Percentiles rank a stretch among this genome's conserved stretches.
phyloP scores from a whole-genome alignment of 768 basidiomycete genomes.

The Lactarius hatsudake region DNA sequence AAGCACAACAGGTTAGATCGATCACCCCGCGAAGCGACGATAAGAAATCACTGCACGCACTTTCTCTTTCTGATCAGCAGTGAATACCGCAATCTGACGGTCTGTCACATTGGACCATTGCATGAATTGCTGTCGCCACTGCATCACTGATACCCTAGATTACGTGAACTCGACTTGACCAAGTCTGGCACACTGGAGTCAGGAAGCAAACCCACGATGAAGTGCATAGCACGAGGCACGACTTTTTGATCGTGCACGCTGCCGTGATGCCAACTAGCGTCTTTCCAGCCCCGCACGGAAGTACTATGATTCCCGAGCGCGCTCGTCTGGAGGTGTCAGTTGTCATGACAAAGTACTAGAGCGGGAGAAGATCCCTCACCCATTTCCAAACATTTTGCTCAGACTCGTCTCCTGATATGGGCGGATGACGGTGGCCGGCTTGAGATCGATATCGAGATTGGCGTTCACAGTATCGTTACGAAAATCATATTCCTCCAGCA shows the following conservation, averaged over 20 bases:
- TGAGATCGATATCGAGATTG: slow-evolving; percentile 97
- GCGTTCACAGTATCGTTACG: slow-evolving; percentile 94
- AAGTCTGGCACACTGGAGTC: background rate
- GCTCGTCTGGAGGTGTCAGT: slow-evolving; percentile 63
- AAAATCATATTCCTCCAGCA: slow-evolving; percentile 99
- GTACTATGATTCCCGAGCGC: slow-evolving; percentile 94
- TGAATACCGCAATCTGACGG: slow-evolving; percentile 94
- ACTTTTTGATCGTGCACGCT: slow-evolving; percentile 99
- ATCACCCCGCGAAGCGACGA: slow-evolving; percentile 20
- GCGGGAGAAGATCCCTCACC: slow-evolving; percentile 48
- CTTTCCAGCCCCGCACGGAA: slow-evolving; percentile 98
- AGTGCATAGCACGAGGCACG: slow-evolving; percentile 94
- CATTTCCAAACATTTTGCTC: slow-evolving; percentile 99
- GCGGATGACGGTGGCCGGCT: slow-evolving; percentile 94
- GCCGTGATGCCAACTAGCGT: slow-evolving; percentile 99
- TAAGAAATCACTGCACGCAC: slow-evolving; percentile 38
- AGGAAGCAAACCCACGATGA: slow-evolving; percentile 71
- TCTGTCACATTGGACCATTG: slow-evolving; percentile 99
- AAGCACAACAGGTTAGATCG: slow-evolving; percentile 16
- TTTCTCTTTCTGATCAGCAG: slow-evolving; percentile 97
- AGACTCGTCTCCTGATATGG: slow-evolving; percentile 98
- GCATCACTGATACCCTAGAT: slow-evolving; percentile 85
- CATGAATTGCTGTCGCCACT: slow-evolving; percentile 98
- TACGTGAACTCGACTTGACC: slow-evolving; percentile 18
- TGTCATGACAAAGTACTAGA: slow-evolving; percentile 13